phyloP scores from a whole-genome alignment of 78 protist species.

The Bodo saltans region DNA sequence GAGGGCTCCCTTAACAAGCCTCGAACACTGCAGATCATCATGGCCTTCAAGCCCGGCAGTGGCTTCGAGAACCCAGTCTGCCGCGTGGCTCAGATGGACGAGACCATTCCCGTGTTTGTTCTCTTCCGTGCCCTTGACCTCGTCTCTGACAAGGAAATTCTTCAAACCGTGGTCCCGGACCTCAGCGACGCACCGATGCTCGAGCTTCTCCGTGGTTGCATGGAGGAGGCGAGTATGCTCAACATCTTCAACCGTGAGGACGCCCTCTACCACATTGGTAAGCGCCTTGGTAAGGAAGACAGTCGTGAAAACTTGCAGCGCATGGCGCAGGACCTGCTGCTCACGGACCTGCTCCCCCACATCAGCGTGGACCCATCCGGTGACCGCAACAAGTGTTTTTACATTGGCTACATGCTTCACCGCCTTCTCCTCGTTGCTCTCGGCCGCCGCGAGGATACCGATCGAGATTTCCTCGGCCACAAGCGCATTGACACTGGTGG shows the following conservation, averaged over 20 bases:
- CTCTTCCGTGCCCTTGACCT: slow-evolving; percentile 93
- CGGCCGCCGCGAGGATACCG: slow-evolving; percentile 83
- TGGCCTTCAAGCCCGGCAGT: neutral
- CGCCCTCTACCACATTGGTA: slow-evolving; percentile 93
- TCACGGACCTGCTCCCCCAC: slow-evolving; percentile 90
- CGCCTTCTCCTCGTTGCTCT: slow-evolving; percentile 74
- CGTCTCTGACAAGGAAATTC: slow-evolving; percentile 86
- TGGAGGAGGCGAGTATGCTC: slow-evolving; percentile 79
- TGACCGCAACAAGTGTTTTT: slow-evolving; percentile 89
- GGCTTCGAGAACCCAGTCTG: neutral
- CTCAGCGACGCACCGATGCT: slow-evolving; percentile 76
- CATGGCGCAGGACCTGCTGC: slow-evolving; percentile 70
- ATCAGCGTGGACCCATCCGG: slow-evolving; percentile 76
- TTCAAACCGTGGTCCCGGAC: slow-evolving; percentile 86
- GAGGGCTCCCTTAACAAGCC: slow-evolving; percentile 45
- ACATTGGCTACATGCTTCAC: slow-evolving; percentile 93
- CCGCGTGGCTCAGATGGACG: slow-evolving; percentile 71
- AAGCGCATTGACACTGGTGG: slow-evolving; percentile 98
- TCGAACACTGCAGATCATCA: neutral
- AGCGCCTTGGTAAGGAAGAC: slow-evolving; percentile 29
- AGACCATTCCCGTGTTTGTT: slow-evolving; percentile 83
- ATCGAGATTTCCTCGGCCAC: slow-evolving; percentile 98
- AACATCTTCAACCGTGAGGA: slow-evolving; percentile 36
- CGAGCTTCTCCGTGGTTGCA: slow-evolving; percentile 84
- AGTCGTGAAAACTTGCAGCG: slow-evolving; percentile 42